Conservation (phyloP, 2,329 filamentous ascomycete genomes). For the Trichoderma gracile region DNA sequence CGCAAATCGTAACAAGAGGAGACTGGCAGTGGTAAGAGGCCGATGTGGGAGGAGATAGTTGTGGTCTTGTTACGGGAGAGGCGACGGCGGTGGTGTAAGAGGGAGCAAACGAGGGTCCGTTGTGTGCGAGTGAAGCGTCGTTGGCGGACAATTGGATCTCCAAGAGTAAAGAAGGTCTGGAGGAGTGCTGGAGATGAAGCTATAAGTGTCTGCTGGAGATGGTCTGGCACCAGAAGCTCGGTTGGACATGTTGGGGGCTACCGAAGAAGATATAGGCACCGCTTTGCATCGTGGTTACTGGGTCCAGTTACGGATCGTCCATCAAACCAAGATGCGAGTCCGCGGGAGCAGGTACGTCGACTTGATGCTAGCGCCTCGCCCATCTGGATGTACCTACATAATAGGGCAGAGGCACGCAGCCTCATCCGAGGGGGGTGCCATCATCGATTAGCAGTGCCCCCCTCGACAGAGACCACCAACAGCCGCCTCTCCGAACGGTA, state of each 20-base stretch:
- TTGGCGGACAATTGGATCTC: slow-evolving; percentile 10
- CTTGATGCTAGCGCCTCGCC: slow-evolving; percentile 16
- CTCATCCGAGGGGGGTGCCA: slow-evolving; percentile 28
- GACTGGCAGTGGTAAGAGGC: background rate
- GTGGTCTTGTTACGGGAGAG: background rate
- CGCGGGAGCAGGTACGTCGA: slow-evolving; percentile 15
- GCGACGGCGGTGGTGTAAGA: background rate
- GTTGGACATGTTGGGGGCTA: slow-evolving; percentile 25
- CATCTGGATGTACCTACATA: slow-evolving; percentile 20
- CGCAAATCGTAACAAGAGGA: background rate
- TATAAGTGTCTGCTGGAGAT: slow-evolving; percentile 18
- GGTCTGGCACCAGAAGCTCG: slow-evolving; percentile 16
- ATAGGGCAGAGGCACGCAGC: slow-evolving; percentile 27
- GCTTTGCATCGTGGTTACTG: slow-evolving; percentile 23
- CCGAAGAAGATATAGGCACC: slow-evolving; percentile 26
- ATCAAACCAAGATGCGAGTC: slow-evolving; percentile 26
- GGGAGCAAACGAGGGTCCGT: slow-evolving; percentile 18
- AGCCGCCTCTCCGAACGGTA: background rate
- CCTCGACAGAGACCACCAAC: background rate
- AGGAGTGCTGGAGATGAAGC: background rate
- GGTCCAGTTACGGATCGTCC: slow-evolving; percentile 23
- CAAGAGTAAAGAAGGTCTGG: background rate
- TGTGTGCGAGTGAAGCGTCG: background rate
- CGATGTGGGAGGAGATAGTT: too few relatives aligned
- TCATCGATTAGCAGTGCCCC: slow-evolving; percentile 13